These are phyloP conservation scores for Oldenlandia corymbosa DNA, from an alignment of 257 asterid genomes.

Conservation along the genomic window DNA sequence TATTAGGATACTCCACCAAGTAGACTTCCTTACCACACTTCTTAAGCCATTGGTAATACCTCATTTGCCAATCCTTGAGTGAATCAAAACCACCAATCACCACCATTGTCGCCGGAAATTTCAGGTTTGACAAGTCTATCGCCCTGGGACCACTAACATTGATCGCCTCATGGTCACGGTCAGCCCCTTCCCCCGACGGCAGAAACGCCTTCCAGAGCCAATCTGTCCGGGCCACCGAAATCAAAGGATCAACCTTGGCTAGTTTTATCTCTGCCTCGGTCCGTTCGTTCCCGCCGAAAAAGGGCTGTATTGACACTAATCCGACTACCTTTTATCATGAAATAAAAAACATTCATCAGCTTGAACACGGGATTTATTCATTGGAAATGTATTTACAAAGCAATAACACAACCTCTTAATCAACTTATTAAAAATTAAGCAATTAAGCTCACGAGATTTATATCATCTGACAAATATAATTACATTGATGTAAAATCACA, in stretches of 20 bases:
- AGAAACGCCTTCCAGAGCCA: slow-evolving; percentile 65
- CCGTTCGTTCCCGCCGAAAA: slow-evolving; percentile 71
- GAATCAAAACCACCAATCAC: slow-evolving; percentile 66
- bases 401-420: no score
- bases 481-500: no score
- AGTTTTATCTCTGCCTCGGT: slow-evolving; percentile 47
- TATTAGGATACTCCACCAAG: slow-evolving; percentile 54
- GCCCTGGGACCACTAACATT: slow-evolving; percentile 76
- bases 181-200: slow-evolving; percentile 29
- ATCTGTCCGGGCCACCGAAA: slow-evolving; percentile 37
- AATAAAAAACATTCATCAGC: no score
- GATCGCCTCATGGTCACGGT: slow-evolving; percentile 56
- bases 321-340: slow-evolving; percentile 71
- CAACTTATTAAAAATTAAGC: no score
- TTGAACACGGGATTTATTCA: no score
- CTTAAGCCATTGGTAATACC: slow-evolving; percentile 61
- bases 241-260: slow-evolving; percentile 31
- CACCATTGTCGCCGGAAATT: slow-evolving; percentile 63
- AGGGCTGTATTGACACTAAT: slow-evolving; percentile 63
- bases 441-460: no score
- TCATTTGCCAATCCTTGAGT: slow-evolving; percentile 61
- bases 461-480: no score
- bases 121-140: slow-evolving; percentile 41
- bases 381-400: no score
- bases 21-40: slow-evolving; percentile 51